phyloP scores from a whole-genome alignment of 2,329 filamentous ascomycete genomes.

The Colletotrichum liaoningense region DNA sequence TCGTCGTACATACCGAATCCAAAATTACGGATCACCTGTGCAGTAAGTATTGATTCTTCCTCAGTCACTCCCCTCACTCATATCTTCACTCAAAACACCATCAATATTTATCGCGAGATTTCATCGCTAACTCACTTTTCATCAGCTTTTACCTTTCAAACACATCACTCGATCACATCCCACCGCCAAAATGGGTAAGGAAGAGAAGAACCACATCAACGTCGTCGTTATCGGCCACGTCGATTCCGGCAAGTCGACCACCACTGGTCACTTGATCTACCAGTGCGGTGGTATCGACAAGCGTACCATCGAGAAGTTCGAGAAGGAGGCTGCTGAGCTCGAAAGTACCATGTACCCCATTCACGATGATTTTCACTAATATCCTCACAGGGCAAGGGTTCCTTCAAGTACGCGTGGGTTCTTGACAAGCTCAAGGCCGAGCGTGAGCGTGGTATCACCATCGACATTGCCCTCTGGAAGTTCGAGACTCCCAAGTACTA shows the following conservation, averaged over 20 bases:
- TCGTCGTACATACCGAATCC: conserved; percentile 21
- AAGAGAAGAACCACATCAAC: conserved; percentile 96
- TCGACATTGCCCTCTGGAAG: conserved; percentile 99
- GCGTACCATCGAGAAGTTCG: conserved; percentile 99
- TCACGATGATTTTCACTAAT: conserved; percentile 37
- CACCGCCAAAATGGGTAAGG: conserved; percentile 69
- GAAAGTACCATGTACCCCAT: not conserved
- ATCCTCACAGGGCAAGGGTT: conserved; percentile 96
- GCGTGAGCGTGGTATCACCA: conserved; percentile 99
- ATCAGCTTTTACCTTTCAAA: conserved; percentile 16
- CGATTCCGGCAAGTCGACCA: conserved; percentile 99
- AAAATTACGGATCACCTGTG: conserved; percentile 13
- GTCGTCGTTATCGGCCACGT: conserved; percentile 99
- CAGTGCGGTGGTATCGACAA: conserved; percentile 99
- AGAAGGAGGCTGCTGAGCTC: conserved; percentile 87
- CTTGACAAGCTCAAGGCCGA: conserved; percentile 99
- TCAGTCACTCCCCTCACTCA: not conserved
- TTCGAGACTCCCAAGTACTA: conserved; percentile 99
- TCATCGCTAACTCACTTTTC: not conserved
- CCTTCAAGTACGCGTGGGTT: conserved; percentile 98
- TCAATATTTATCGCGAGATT: no score
- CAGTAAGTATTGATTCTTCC: not conserved
- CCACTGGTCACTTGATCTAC: conserved; percentile 96
- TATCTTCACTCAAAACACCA: no score
- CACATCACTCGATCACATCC: conserved; percentile 18